A percentile compares a stretch with the other conserved stretches of the same genome.
Evolutionary conservation across 78 protist genomes (phyloP).

Genomic region (Dictyostelium brefeldianum): DNA sequence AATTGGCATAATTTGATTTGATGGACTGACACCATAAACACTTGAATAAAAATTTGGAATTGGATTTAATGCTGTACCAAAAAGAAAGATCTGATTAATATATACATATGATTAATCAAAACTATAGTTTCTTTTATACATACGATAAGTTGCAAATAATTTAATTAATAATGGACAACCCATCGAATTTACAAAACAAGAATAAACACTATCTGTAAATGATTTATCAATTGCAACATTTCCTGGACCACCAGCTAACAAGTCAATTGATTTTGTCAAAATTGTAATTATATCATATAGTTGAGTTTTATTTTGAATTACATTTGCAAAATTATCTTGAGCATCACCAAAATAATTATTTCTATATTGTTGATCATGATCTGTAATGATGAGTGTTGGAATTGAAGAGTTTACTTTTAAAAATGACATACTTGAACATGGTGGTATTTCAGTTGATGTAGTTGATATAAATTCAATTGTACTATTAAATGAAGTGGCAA

Average conservation of each 20-base stretch:
- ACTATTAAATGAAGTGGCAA: not conserved
- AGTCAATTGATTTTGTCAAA: conserved; percentile 15
- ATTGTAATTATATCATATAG: not conserved
- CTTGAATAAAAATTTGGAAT: conserved; percentile 35
- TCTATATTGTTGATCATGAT: conserved; percentile 54
- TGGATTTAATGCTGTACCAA: not conserved
- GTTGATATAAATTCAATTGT: not conserved
- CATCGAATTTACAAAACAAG: conserved; percentile 12
- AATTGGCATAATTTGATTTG: not conserved
- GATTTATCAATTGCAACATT: not conserved
- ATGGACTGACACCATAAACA: conserved; percentile 26
- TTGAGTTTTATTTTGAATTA: not conserved
- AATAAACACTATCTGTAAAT: not conserved
- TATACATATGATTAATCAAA: too few relatives aligned
- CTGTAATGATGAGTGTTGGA: conserved; percentile 38
- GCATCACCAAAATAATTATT: conserved; percentile 29
- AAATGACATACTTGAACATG: conserved; percentile 75
- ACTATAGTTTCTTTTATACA: too few relatives aligned
- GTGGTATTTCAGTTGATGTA: conserved; percentile 55
- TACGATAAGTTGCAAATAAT: conserved; percentile 22
- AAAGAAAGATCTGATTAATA: not conserved
- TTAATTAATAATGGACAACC: not conserved
- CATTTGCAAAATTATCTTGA: conserved; percentile 14
- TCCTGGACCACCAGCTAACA: conserved; percentile 47
- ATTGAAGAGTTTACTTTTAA: conserved; percentile 4